Conservation (phyloP, 2,329 filamentous ascomycete genomes). For the Mollisiaceae sp. region DNA sequence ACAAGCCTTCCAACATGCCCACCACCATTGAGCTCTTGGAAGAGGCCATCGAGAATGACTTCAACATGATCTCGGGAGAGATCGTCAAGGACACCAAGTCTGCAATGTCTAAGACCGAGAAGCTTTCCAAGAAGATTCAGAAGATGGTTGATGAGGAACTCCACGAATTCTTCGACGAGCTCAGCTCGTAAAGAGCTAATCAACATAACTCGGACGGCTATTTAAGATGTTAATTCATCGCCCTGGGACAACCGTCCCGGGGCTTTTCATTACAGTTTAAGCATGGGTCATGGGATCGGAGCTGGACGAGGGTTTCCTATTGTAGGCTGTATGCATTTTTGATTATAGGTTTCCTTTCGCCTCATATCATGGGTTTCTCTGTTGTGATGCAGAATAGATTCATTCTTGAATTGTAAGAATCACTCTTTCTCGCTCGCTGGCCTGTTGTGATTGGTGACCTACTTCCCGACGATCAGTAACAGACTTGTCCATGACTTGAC, state of each 20-base stretch:
- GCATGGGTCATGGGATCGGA: constrained; percentile 39
- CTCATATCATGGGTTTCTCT: constrained; percentile 17
- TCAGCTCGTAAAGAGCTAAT: constrained; percentile 36
- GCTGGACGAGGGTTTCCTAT: constrained; percentile 37
- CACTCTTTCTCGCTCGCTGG: constrained; percentile 18
- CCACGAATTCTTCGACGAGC: constrained; percentile 61
- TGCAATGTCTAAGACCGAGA: constrained; percentile 61
- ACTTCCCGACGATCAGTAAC: neutral
- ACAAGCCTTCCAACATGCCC: constrained; percentile 52
- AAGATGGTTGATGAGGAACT: constrained; percentile 66
- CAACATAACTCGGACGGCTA: constrained; percentile 22
- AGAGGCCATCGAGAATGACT: constrained; percentile 62
- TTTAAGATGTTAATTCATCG: constrained; percentile 32
- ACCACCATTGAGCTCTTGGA: constrained; percentile 64
- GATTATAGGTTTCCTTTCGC: constrained; percentile 41
- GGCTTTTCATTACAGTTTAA: constrained; percentile 36
- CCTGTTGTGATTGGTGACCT: neutral
- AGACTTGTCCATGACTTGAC: no score
- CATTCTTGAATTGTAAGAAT: constrained; percentile 22
- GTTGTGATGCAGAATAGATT: constrained; percentile 22
- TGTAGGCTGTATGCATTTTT: constrained; percentile 40
- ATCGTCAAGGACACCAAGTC: constrained; percentile 59
- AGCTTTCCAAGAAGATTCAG: constrained; percentile 68
- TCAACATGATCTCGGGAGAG: constrained; percentile 60
- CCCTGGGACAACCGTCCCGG: constrained; percentile 24